These are phyloP conservation scores for Ilyonectria sp. DNA, from an alignment of 2,329 filamentous ascomycete species.

Conservation along the genomic window DNA sequence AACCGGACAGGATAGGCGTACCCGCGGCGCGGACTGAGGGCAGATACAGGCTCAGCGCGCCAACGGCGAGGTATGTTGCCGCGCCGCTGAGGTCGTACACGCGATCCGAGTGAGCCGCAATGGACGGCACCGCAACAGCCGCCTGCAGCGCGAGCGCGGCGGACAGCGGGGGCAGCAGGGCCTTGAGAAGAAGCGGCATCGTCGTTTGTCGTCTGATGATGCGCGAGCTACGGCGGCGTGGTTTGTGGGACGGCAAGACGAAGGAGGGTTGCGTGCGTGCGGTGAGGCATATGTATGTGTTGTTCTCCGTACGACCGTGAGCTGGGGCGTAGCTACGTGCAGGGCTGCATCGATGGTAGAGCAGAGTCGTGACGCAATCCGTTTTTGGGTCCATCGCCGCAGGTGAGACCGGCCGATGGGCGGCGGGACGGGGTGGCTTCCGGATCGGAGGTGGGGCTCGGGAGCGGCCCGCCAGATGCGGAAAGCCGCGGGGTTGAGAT, in stretches of 20 bases:
- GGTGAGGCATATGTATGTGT: slow-evolving; percentile 7
- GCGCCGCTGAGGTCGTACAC: slow-evolving; percentile 80
- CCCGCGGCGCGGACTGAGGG: slow-evolving; percentile 64
- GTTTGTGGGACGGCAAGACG: neutral
- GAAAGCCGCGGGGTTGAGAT: slow-evolving; percentile 13
- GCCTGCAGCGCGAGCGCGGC: slow-evolving; percentile 76
- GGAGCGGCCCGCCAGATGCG: slow-evolving; percentile 9
- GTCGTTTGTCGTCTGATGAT: slow-evolving; percentile 14
- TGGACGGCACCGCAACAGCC: slow-evolving; percentile 74
- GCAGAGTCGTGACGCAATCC: slow-evolving; percentile 26
- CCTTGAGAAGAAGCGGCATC: slow-evolving; percentile 56
- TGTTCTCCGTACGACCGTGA: neutral
- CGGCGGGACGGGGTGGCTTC: slow-evolving; percentile 20
- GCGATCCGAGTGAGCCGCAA: slow-evolving; percentile 72
- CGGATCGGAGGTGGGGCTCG: slow-evolving; percentile 31
- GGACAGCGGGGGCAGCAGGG: slow-evolving; percentile 73
- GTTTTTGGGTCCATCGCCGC: slow-evolving; percentile 15
- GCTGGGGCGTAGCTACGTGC: neutral
- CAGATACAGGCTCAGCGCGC: slow-evolving; percentile 67
- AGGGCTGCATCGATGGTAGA: neutral
- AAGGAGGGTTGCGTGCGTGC: neutral
- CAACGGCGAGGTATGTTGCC: slow-evolving; percentile 76
- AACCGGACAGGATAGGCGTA: slow-evolving; percentile 65
- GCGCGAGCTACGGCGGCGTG: neutral
- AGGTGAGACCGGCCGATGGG: slow-evolving; percentile 23